phyloP scores from a whole-genome alignment of 768 basidiomycete species.

The Amanita molliuscula region DNA sequence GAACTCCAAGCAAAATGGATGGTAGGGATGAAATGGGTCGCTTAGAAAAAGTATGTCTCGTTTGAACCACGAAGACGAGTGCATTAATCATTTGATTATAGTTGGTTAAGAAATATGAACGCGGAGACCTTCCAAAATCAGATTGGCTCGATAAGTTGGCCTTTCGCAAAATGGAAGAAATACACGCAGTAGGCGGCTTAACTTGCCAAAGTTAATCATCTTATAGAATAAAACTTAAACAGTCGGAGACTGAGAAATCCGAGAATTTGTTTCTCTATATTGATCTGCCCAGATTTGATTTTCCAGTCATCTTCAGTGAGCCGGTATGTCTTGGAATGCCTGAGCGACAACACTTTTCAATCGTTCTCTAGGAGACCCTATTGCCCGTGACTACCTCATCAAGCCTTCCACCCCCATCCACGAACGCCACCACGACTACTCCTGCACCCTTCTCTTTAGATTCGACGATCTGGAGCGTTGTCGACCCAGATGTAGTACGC shows the following conservation, averaged over 20 bases:
- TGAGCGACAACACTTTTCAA: neutral
- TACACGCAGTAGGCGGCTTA: slow-evolving; percentile 65
- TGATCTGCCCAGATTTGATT: slow-evolving; percentile 93
- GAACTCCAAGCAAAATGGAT: slow-evolving; percentile 82
- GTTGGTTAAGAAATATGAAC: slow-evolving; percentile 93
- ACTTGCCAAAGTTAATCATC: neutral
- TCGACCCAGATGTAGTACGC: slow-evolving; percentile 83
- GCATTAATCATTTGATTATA: slow-evolving; percentile 19
- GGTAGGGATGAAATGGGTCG: slow-evolving; percentile 89
- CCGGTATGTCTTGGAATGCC: slow-evolving; percentile 37
- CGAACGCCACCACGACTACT: slow-evolving; percentile 25
- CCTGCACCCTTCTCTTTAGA: slow-evolving; percentile 51
- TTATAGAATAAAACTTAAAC: neutral
- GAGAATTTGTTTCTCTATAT: slow-evolving; percentile 94
- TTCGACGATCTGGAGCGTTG: slow-evolving; percentile 71
- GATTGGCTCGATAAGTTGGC: slow-evolving; percentile 95
- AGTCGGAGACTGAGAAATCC: slow-evolving; percentile 89
- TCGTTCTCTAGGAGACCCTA: slow-evolving; percentile 11
- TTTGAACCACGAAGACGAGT: slow-evolving; percentile 14
- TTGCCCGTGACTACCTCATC: slow-evolving; percentile 3
- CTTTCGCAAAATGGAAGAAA: slow-evolving; percentile 91
- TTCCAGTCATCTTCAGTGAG: slow-evolving; percentile 93
- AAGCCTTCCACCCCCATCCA: slow-evolving; percentile 1
- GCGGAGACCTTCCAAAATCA: slow-evolving; percentile 85
- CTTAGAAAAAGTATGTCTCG: slow-evolving; percentile 65